Base-by-base conservation (phyloP, 768 basidiomycete genomes). In the Brasilioporus rufonigricans region DNA sequence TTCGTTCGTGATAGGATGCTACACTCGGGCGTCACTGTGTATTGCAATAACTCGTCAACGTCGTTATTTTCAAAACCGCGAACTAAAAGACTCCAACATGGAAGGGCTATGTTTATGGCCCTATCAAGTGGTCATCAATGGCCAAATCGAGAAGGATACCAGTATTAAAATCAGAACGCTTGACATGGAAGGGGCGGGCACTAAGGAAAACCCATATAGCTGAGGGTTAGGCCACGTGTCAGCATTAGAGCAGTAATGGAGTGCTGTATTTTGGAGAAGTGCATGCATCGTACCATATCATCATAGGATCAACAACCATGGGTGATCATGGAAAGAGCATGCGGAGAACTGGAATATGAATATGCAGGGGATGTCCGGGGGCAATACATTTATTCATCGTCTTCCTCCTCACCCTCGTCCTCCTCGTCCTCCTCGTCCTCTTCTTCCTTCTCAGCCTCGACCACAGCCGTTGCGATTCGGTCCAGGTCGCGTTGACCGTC, bases 401-500 rank as follows among this genome's bases (percentile, higher is more conserved):
- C 81, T 46, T 83, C 85, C 41, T 78, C 87, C 27, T 82, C 85
- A 33, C 75, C 86, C 40, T 81, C 86, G 19, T 79, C 87, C 18
- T 81, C 87, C 2, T 84, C 89, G 1, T 86, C 89, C 9, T 87
- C 88, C 0, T 90, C 89, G 0, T 83, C 82, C 51, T 85, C 89
- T 13, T 86, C 84, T 58, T 89, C 86, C 75, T 81, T 85, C 59
- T 75, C 77, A 51, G 85, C 82, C 74, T 92, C 90, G 46, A 92
- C 86, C 12, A 94, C 90, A 44, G 92, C 87, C 18, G 91, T 92
- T 35, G 92, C 91, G 72, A 94, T 94, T 53, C 92, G 91, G 74
- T 94, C 92, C 75, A 96, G 80, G 73, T 97, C 94, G 66, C 94
- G 87, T 75, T 93, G 91, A 60, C 96, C 96, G 70, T 98, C 96